Evolutionary conservation across 2,329 filamentous ascomycete genomes (phyloP).

Genomic region (Fusarium paranaense): DNA sequence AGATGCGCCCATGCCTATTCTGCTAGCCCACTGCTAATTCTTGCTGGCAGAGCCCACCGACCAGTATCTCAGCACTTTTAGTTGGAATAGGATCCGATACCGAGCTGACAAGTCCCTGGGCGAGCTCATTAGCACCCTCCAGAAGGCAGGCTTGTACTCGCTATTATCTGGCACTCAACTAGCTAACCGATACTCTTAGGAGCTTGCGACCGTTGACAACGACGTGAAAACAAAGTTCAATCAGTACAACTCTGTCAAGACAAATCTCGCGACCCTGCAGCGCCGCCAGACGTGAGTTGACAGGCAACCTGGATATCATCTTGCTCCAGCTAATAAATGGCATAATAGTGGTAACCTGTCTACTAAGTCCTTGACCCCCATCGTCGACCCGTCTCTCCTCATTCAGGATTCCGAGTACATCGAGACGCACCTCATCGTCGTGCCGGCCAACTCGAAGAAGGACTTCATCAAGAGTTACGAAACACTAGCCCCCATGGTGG

Average conservation of each 20-base stretch:
- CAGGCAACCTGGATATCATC: neutral
- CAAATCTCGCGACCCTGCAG: slow-evolving; percentile 82
- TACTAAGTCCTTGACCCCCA: slow-evolving; percentile 90
- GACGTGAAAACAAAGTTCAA: slow-evolving; percentile 95
- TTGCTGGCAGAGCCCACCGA: slow-evolving; percentile 84
- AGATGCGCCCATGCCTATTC: slow-evolving; percentile 48
- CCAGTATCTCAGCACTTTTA: slow-evolving; percentile 88
- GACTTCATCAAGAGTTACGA: slow-evolving; percentile 94
- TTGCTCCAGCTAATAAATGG: slow-evolving; percentile 2
- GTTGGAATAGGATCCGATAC: slow-evolving; percentile 99
- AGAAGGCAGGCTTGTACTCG: slow-evolving; percentile 72
- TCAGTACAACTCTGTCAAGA: slow-evolving; percentile 93
- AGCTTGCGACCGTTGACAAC: slow-evolving; percentile 91
- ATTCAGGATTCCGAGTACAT: slow-evolving; percentile 95
- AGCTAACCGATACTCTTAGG: slow-evolving; percentile 61
- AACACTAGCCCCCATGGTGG: slow-evolving; percentile 88
- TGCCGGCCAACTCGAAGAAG: slow-evolving; percentile 83
- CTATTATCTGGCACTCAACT: neutral
- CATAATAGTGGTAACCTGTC: slow-evolving; percentile 83
- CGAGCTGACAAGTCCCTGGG: slow-evolving; percentile 89
- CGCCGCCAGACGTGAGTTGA: slow-evolving; percentile 83
- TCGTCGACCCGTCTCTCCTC: slow-evolving; percentile 83
- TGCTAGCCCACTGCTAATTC: slow-evolving; percentile 38
- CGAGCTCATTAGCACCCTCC: slow-evolving; percentile 87
- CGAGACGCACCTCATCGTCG: slow-evolving; percentile 92